Conservation (phyloP, 1,284 basidiomycete species). For the Anthracocystis panici-leucophaei region DNA sequence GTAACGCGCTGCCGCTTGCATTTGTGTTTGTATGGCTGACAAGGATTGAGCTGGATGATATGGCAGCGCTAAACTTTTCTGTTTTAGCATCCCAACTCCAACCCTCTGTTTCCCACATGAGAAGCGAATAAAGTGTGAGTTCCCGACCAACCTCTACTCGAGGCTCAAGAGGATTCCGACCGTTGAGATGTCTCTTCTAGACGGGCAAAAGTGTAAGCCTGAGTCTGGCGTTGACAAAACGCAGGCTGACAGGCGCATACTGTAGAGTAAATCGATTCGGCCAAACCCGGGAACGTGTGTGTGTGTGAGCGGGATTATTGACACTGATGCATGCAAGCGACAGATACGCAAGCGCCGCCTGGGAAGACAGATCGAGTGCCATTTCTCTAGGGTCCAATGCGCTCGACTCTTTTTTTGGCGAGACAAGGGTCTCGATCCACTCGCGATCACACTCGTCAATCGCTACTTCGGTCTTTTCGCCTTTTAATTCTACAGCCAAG, state of each 20-base stretch:
- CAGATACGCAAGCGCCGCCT: neutral
- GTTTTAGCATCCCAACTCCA: too few relatives aligned
- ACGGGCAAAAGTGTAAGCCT: too few relatives aligned
- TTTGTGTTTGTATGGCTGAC: too few relatives aligned
- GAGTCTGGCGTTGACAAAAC: too few relatives aligned
- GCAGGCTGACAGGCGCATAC: slow-evolving; percentile 1
- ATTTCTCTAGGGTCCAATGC: too few relatives aligned
- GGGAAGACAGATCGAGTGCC: too few relatives aligned
- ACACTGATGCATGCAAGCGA: slow-evolving; percentile 3
- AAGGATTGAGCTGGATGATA: too few relatives aligned
- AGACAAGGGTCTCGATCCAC: slow-evolving; percentile 22
- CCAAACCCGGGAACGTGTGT: neutral
- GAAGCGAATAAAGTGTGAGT: too few relatives aligned
- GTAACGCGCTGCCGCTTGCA: too few relatives aligned
- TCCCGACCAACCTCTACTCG: neutral
- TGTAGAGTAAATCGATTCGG: neutral
- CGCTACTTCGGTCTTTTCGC: slow-evolving; percentile 1
- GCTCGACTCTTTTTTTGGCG: slow-evolving; percentile 2
- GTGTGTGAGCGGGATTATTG: too few relatives aligned
- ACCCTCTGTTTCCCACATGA: too few relatives aligned
- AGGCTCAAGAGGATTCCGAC: neutral
- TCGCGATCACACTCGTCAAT: neutral
- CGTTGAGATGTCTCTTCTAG: neutral
- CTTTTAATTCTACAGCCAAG: neutral
- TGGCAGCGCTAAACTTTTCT: too few relatives aligned